Base-by-base conservation (phyloP, 768 basidiomycete genomes). In the Mycena olivaceomarginata region DNA sequence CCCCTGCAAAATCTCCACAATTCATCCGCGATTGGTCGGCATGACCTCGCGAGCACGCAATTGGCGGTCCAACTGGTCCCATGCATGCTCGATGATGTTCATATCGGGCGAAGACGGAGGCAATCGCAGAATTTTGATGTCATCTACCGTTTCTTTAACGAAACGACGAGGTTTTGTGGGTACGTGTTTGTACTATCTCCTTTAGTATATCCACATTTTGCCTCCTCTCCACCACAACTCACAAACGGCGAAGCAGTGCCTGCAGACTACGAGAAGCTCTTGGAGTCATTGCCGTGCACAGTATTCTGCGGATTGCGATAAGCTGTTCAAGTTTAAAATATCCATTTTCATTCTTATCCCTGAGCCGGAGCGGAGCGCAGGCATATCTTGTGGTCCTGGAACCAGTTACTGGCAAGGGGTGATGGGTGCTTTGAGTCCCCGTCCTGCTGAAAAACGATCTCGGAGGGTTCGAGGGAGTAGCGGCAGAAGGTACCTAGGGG, bases 51-150 rank as follows among this genome's bases (percentile, higher is more conserved):
- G 53, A 8, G 20, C 7, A n/a, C 53, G 53, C n/a, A 56, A 20
- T 11, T 8, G 20, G 8, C 7, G 53, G 11, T 56, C 53, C n/a
- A 56, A 18, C n/a, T 22, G 20, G 6, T 76, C 57, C 83, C 84
- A 85, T 22, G 80, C 75, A 76, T 85, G 67, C 79, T 77, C 53
- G 5, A 56, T 56, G 53, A 56, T 73, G n/a, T 82, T 85, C 76
- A 84, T 76, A 56, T 84, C 84, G 18, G 83, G 83, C 41, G 81
- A 81, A 12, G 81, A 70, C 39, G 81, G 60, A 9, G 82, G 77
- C 81, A 80, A 84, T 15, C 31, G 59, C 4, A 83, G n/a, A 67
- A 82, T 8, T 22, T 67, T 31, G 53, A 77, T 66, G n/a, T 63
- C n/a, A 46, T n/a, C n/a, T n/a, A n/a, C n/a, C n/a, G n/a, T n/a